A percentile compares a stretch with the other conserved stretches of the same genome.
These are phyloP conservation scores for Diutina rugosa DNA, from an alignment of 1,139 yeast species.

Conservation along the genomic window DNA sequence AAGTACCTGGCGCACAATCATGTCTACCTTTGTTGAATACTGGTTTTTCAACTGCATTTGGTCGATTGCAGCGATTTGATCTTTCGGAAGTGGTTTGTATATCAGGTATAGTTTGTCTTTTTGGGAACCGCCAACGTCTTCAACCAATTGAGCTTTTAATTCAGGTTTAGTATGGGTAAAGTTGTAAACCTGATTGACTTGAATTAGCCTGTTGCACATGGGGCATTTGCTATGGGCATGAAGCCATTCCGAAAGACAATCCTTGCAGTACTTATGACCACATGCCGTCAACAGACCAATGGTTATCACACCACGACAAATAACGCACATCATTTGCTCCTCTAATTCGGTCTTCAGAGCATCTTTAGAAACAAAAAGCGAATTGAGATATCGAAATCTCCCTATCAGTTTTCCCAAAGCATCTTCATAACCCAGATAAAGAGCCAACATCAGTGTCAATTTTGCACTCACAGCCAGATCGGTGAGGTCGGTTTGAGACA, in stretches of 20 bases:
- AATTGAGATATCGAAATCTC: background rate
- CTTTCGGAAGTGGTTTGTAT: slow-evolving; percentile 34
- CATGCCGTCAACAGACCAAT: slow-evolving; percentile 75
- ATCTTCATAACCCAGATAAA: background rate
- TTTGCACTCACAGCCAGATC: background rate
- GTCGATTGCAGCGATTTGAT: slow-evolving; percentile 30
- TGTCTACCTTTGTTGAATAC: slow-evolving; percentile 79
- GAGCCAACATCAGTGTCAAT: background rate
- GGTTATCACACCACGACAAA: slow-evolving; percentile 59
- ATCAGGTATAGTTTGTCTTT: slow-evolving; percentile 12
- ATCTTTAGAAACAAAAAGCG: slow-evolving; percentile 11
- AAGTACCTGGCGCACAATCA: slow-evolving; percentile 59
- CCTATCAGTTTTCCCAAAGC: background rate
- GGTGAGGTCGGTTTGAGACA: background rate
- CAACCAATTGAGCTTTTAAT: slow-evolving; percentile 33
- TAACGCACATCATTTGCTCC: slow-evolving; percentile 47
- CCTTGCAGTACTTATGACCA: slow-evolving; percentile 81
- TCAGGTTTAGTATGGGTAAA: slow-evolving; percentile 39
- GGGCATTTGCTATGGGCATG: slow-evolving; percentile 49
- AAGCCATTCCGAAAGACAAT: slow-evolving; percentile 68
- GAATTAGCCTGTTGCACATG: slow-evolving; percentile 48
- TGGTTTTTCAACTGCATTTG: slow-evolving; percentile 28
- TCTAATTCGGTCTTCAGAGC: slow-evolving; percentile 11
- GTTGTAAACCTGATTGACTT: slow-evolving; percentile 37
- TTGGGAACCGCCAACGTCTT: slow-evolving; percentile 10